Evolutionary conservation across 352 stramenopile genomes (phyloP).

Genomic region (Phytophthora pisi): DNA sequence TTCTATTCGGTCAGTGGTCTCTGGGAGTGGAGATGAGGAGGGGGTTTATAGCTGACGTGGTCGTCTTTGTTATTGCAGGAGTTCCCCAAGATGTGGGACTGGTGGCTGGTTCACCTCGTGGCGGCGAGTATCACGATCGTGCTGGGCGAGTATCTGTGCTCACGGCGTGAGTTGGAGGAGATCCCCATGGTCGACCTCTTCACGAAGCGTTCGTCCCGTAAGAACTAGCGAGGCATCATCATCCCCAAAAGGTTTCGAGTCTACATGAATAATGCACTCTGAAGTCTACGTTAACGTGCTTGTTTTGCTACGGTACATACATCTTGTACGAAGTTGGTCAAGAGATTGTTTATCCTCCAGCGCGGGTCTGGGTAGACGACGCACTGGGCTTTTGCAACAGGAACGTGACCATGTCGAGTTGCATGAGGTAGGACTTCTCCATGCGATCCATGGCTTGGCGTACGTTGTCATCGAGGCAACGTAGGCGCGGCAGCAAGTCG

Average conservation of each 20-base stretch:
- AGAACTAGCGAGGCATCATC: slow-evolving; percentile 29
- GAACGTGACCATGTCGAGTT: slow-evolving; percentile 75
- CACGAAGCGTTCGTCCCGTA: slow-evolving; percentile 57
- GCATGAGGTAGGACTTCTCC: slow-evolving; percentile 68
- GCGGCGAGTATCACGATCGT: slow-evolving; percentile 76
- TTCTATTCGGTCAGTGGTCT: slow-evolving; percentile 75
- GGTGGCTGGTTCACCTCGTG: slow-evolving; percentile 84
- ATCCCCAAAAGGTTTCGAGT: background rate
- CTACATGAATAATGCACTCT: slow-evolving; percentile 18
- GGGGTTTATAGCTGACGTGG: background rate
- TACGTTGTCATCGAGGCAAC: slow-evolving; percentile 65
- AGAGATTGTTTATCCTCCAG: slow-evolving; percentile 2
- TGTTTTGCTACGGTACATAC: slow-evolving; percentile 13
- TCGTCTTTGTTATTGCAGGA: slow-evolving; percentile 46
- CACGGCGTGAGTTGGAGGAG: slow-evolving; percentile 84
- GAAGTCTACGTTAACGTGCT: slow-evolving; percentile 3
- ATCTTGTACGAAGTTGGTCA: background rate
- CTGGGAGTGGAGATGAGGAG: background rate
- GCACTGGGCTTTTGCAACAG: slow-evolving; percentile 42
- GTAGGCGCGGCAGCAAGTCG: slow-evolving; percentile 51
- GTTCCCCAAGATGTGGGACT: slow-evolving; percentile 87
- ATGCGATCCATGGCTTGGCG: slow-evolving; percentile 69
- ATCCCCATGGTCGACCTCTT: slow-evolving; percentile 91
- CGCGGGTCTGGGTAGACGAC: slow-evolving; percentile 1
- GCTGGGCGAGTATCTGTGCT: slow-evolving; percentile 90